Base-by-base conservation (phyloP, 805 yeast genomes). In the Zygoascus bituminiphila region DNA sequence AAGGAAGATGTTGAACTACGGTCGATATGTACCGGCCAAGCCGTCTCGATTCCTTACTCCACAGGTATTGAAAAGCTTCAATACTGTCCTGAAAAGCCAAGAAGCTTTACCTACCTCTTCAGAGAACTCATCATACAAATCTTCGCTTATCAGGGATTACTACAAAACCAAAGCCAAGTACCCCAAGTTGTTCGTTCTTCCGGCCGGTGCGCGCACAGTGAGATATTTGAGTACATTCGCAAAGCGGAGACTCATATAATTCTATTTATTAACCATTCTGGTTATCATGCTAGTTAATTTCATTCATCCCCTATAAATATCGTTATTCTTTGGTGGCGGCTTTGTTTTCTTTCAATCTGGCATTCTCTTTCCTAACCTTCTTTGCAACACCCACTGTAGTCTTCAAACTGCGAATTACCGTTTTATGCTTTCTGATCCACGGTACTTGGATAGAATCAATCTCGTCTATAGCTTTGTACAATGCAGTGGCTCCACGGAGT, bases 371-470 rank as follows among this genome's bases (percentile, higher is more conserved):
- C 17, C 39, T 12, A 21, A 14, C 39, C 21, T 25, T 43, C 20
- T n/a, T 31, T 8, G 38, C 39, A 5, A 29, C 19, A 2, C 46
- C 47, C n/a, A 7, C 22, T 12, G 37, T 42, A 14, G 50, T 47
- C 17, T 42, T 33, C 29, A 47, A 24, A 23, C 39, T 47, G 37
- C 33, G 26, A 21, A 42, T 25, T 25, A 42, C 43, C 23, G 46
- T 33, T 20, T 25, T 41, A 25, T 26, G 42, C 31, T 31, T 46
- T 10, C 23, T 14, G n/a, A 47, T 39, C 51, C 51, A 48, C 5
- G 51, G 51, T 9, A 48, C 15, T 9, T 44, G 38, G 5, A 48
- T 42, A 15, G 14, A n/a, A 15, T 23, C 26, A 21, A 48, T 40
- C 7, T 21, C 23, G 3, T 12, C 39, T 4, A 48, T 24, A n/a